Evolutionary conservation across 2,329 filamentous ascomycete species (phyloP).

Genomic region (Aspergillus alliaceus): DNA sequence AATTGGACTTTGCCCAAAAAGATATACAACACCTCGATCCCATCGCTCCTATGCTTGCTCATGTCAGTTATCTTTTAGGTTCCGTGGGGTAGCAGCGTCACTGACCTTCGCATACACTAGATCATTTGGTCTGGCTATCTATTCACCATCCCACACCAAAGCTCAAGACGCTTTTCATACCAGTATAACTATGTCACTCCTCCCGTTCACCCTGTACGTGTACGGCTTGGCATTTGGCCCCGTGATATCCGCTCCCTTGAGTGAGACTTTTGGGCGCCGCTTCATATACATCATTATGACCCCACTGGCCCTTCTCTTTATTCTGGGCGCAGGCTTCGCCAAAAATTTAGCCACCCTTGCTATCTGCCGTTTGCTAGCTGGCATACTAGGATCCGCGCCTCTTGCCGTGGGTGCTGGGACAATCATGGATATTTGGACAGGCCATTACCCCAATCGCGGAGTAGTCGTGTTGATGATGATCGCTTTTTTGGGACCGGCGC

Average conservation of each 20-base stretch:
- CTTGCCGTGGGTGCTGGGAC: constrained; percentile 16
- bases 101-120: neutral
- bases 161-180: constrained; percentile 5
- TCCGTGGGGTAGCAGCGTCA: no score
- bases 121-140: constrained; percentile 12
- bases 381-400: constrained; percentile 7
- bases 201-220: constrained; percentile 12
- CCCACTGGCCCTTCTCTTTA: constrained; percentile 5
- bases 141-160: constrained; percentile 9
- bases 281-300: constrained; percentile 11
- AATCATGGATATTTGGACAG: constrained; percentile 15
- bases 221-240: constrained; percentile 12
- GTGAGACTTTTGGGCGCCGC: constrained; percentile 9
- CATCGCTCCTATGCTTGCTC: neutral
- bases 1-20: neutral
- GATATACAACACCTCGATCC: neutral
- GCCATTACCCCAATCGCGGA: neutral
- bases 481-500: constrained; percentile 57
- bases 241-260: constrained; percentile 9
- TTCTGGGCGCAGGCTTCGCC: constrained; percentile 7
- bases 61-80: neutral
- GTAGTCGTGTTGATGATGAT: constrained; percentile 32
- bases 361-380: constrained; percentile 11
- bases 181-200: constrained; percentile 5
- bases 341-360: constrained; percentile 3